These are phyloP conservation scores for Euphorbia peplus DNA, from an alignment of 345 rosid genomes.

Conservation along the genomic window DNA sequence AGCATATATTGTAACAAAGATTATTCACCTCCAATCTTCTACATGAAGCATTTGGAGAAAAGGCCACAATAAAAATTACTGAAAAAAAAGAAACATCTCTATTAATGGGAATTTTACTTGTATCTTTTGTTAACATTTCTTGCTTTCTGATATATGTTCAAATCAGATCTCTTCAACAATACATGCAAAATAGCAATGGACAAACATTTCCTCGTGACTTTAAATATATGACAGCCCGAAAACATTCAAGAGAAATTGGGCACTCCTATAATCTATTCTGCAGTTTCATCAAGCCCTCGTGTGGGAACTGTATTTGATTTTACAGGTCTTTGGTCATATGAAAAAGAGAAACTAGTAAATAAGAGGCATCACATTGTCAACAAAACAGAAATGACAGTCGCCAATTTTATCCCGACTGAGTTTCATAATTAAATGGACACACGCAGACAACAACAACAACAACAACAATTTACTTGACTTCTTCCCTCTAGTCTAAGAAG, in stretches of 20 bases:
- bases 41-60: background rate
- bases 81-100: background rate
- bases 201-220: background rate
- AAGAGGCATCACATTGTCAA: background rate
- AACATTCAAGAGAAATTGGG: background rate
- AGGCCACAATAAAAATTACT: background rate
- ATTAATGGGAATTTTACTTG: background rate
- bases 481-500: background rate
- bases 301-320: background rate
- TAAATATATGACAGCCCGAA: background rate
- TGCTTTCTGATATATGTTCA: background rate
- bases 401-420: background rate
- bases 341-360: background rate
- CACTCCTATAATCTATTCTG: background rate
- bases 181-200: background rate
- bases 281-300: background rate
- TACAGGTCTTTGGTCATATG: slow-evolving; percentile 5
- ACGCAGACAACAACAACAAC: too few relatives aligned
- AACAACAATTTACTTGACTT: background rate
- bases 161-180: background rate
- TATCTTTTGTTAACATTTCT: background rate
- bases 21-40: background rate
- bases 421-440: background rate
- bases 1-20: background rate
- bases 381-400: background rate